phyloP scores from a whole-genome alignment of 768 basidiomycete species.

The Leucosporidium scottii region DNA sequence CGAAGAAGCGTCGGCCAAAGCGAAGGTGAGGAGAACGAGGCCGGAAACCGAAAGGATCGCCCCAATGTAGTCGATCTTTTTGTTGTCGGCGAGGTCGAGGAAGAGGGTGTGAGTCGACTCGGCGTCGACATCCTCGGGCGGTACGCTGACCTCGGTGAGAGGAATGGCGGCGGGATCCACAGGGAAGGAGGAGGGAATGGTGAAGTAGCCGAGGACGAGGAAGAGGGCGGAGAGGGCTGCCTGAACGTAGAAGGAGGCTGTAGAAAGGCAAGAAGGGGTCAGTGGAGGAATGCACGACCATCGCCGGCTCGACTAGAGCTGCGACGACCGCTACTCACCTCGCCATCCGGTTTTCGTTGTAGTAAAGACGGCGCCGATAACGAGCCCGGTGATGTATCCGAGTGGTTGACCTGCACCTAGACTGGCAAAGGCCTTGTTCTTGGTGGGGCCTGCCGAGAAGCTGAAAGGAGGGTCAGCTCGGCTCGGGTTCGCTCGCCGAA shows the following conservation, averaged over 20 bases:
- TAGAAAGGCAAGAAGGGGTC: too few relatives aligned
- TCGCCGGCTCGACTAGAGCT: too few relatives aligned
- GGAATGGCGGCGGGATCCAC: not conserved
- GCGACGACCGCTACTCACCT: not conserved
- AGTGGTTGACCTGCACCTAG: not conserved
- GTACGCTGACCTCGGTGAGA: not conserved
- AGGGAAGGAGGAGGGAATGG: not conserved
- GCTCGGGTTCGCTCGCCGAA: too few relatives aligned
- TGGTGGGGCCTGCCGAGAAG: not conserved
- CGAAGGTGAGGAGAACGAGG: not conserved
- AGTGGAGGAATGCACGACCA: not conserved
- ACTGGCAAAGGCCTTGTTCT: constrained; percentile 2
- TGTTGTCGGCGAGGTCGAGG: not conserved
- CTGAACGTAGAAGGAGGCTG: constrained; percentile 2
- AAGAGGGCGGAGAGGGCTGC: not conserved
- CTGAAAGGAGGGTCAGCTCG: too few relatives aligned
- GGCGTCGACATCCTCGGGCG: not conserved
- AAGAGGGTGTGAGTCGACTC: not conserved
- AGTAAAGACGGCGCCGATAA: not conserved
- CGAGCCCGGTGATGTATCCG: not conserved
- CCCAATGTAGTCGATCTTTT: not conserved
- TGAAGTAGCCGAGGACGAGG: not conserved
- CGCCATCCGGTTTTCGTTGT: not conserved
- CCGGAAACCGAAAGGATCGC: not conserved
- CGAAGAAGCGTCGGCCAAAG: not conserved